Conservation (phyloP, 805 yeast species). For the Lipomyces spencermartinsiae region DNA sequence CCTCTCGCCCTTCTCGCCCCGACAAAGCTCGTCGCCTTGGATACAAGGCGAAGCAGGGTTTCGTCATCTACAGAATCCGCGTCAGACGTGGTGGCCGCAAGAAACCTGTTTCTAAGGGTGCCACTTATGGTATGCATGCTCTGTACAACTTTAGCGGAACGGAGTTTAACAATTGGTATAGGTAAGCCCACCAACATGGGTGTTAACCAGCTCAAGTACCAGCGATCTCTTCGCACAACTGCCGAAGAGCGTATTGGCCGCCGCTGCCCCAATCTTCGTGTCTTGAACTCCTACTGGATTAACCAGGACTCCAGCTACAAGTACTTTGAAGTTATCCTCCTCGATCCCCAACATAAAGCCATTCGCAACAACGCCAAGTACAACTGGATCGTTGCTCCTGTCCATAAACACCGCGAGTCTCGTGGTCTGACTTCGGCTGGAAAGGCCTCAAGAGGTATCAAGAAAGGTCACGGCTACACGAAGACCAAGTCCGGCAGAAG, state of each 20-base stretch:
- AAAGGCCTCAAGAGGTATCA: conserved; percentile 99
- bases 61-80: conserved; percentile 97
- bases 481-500: conserved; percentile 94
- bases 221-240: conserved; percentile 95
- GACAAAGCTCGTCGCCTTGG: conserved; percentile 99
- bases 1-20: conserved; percentile 98
- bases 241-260: conserved; percentile 99
- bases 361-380: conserved; percentile 97
- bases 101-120: conserved; percentile 99
- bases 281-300: conserved; percentile 99
- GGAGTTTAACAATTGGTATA: neutral
- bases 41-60: conserved; percentile 99
- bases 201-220: conserved; percentile 99
- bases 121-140: conserved; percentile 79
- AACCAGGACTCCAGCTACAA: conserved; percentile 99
- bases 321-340: conserved; percentile 94
- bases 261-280: conserved; percentile 98
- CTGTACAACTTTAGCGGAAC: neutral
- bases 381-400: conserved; percentile 99
- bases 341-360: conserved; percentile 98
- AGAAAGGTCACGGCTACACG: conserved; percentile 99
- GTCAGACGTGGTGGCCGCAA: conserved; percentile 99
- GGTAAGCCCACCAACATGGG: conserved; percentile 99
- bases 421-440: conserved; percentile 99
- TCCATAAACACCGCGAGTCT: conserved; percentile 99